Evolutionary conservation across 805 yeast genomes (phyloP).

Genomic region (Metschnikowia colocasiae): DNA sequence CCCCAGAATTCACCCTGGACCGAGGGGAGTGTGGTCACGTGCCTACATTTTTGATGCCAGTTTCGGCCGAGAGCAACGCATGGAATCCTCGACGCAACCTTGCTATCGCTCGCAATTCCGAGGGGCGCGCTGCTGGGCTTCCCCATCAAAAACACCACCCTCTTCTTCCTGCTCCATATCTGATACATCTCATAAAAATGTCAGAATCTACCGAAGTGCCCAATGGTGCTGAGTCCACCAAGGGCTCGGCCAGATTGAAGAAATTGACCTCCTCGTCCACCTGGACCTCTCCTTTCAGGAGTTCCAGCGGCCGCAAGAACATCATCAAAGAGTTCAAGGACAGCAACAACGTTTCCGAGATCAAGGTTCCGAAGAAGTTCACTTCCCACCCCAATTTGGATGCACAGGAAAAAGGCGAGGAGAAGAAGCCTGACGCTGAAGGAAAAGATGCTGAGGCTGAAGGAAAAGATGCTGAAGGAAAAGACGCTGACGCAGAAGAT

Average conservation of each 20-base stretch:
- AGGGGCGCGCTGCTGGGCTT: not conserved
- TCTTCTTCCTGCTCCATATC: not conserved
- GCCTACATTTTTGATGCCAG: too few species aligned
- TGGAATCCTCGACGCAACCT: not conserved
- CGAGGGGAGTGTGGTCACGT: too few species aligned
- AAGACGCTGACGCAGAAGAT: not conserved
- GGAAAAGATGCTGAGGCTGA: too few species aligned
- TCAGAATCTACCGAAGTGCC: slow-evolving; percentile 11
- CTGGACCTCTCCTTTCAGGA: slow-evolving; percentile 44
- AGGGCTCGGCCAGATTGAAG: slow-evolving; percentile 18
- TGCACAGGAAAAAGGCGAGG: slow-evolving; percentile 18
- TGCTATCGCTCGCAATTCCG: slow-evolving; percentile 1
- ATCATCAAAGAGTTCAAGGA: slow-evolving; percentile 34
- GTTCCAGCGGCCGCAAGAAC: slow-evolving; percentile 25
- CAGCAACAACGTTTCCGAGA: slow-evolving; percentile 29
- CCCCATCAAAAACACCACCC: not conserved
- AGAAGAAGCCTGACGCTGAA: slow-evolving; percentile 3
- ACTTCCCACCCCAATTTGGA: slow-evolving; percentile 38
- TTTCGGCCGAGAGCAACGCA: not conserved
- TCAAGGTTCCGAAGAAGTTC: slow-evolving; percentile 40
- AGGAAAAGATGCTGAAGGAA: too few species aligned
- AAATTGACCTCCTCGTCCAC: slow-evolving; percentile 24
- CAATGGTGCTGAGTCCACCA: slow-evolving; percentile 10
- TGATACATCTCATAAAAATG: slow-evolving; percentile 5
- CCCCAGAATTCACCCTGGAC: too few species aligned